Evolutionary conservation across 805 yeast species (phyloP).

Genomic region (Candida loeiensis): DNA sequence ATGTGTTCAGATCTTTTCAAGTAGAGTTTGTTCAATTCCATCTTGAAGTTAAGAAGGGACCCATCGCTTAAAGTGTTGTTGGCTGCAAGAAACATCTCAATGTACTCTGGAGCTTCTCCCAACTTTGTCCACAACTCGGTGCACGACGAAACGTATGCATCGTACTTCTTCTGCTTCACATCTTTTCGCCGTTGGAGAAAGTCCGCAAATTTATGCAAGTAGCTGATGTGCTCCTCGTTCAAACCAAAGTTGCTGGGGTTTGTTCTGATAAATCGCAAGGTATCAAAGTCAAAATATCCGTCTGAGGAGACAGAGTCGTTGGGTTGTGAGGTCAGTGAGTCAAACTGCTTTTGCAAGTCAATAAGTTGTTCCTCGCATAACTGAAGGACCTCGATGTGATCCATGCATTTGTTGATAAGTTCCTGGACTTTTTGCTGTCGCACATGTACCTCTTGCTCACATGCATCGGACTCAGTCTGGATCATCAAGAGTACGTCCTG

Average conservation of each 20-base stretch:
- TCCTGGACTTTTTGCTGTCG: conserved; percentile 24
- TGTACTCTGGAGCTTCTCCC: conserved; percentile 42
- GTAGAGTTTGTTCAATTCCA: conserved; percentile 56
- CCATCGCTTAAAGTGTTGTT: conserved; percentile 47
- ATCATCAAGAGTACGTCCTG: conserved; percentile 23
- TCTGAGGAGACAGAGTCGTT: conserved; percentile 16
- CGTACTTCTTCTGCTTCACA: conserved; percentile 35
- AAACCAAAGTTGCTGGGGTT: conserved; percentile 42
- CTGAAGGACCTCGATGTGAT: conserved; percentile 24
- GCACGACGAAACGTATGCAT: conserved; percentile 39
- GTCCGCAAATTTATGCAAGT: conserved; percentile 27
- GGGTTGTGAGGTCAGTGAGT: conserved; percentile 13
- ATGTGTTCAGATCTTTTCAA: conserved; percentile 60
- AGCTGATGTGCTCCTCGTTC: conserved; percentile 30
- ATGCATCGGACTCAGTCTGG: conserved; percentile 23
- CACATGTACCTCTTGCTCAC: conserved; percentile 22
- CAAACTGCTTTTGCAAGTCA: conserved; percentile 29
- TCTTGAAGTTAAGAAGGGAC: conserved; percentile 48
- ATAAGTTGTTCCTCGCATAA: conserved; percentile 32
- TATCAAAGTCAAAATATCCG: conserved; percentile 36
- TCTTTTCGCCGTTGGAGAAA: conserved; percentile 31
- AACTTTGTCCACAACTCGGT: conserved; percentile 54
- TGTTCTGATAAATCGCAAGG: conserved; percentile 30
- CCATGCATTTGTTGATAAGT: conserved; percentile 24
- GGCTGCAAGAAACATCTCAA: conserved; percentile 39